Evolutionary conservation across 2,329 filamentous ascomycete genomes (phyloP), one percentile per base, ranked within the genome.

Genomic region (Colletotrichum godetiae): DNA sequence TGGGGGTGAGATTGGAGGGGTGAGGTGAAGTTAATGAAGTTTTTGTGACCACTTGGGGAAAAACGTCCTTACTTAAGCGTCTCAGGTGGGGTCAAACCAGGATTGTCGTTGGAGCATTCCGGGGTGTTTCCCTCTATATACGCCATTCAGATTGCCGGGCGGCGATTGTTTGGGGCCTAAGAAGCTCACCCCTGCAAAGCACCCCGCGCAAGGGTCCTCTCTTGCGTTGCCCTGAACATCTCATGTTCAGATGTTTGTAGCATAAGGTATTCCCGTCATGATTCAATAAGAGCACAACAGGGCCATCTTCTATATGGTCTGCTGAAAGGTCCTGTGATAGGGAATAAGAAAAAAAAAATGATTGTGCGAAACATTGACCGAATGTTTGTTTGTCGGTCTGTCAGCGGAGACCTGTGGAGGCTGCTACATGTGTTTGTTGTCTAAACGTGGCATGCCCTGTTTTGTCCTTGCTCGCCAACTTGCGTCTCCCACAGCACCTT

Each of bases 61-160:
- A 15, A 7, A 49, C 7, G 5, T 19, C 42, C 49, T 63, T 63
- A 63, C 60, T 53, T 63, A 63, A 63, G 60, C 46, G 15, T 53
- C 42, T 19, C 27, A 24, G 24, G 67, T 64, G 61, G 67, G 61
- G 67, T 22, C 19, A n/a, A 19, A 4, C 11, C n/a, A 8, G 53
- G 62, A 42, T 7, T 33, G 37, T 42, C 1, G 37, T 42, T 42
- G 15, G 37, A 42, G 15, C 15, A 15, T 42, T 42, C 15, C 15
- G 19, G 11, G 42, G 3, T 15, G 15, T 11, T 27, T 49, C 19
- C 53, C 49, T 35, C 27, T 13, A 55, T 35, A n/a, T 13, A 55
- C 62, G 42, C 67, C 67, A 67, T 70, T 67, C 62, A 67, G 31
- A 70, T 15, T 42, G 31, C 37, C 31, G 11, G 31, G n/a, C 6